Evolutionary conservation across 768 basidiomycete species (phyloP), one percentile per base, ranked within the genome.

Genomic region (Suillus subluteus): DNA sequence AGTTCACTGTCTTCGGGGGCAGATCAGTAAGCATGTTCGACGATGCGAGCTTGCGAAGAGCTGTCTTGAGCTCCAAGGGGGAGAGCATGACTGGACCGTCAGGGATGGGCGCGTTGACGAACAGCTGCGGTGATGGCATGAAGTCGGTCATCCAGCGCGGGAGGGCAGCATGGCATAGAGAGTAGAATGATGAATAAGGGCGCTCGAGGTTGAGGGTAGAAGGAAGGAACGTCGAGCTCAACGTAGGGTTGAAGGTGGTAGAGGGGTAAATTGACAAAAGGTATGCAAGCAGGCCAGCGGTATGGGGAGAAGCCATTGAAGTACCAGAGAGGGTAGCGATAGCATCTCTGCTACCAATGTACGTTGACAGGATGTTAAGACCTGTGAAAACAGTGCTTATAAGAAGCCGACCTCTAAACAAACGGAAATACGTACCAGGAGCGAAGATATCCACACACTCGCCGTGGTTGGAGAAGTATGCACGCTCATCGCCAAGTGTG

Each of bases 261-360:
- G 88, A 88, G 4, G 91, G 92, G 80, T 96, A 92, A 73, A 97
- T 85, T 32, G 94, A 95, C 66, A 99, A 87, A 69, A 95, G 85
- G 85, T 99, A 99, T 15, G 96, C 96, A 62, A 94, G 81, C 63
- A 98, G 80, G 70, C 97, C 97, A 65, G 93, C 92, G 52, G 87
- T 89, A 81, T 97, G 96, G 56, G 97, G 97, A 8, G 93, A 93
- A 16, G 96, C 96, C 95, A 98, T 98, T 18, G 92, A 95, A 9
- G 95, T 96, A 52, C 95, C 95, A 1, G 93, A 95, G 70, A 98
- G 87, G 11, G 90, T 92, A 71, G 89, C 87, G 59, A 82, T 83
- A n/a, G 92, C 86, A 6, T 68, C 74, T 66, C 75, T 77, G 67
- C 86, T 84, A 40, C 88, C 88, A 66, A 84, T 94, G 83, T 88